These are phyloP conservation scores for Gamarada debralockiae DNA, from an alignment of 495 filamentous ascomycete genomes.

Conservation along the genomic window DNA sequence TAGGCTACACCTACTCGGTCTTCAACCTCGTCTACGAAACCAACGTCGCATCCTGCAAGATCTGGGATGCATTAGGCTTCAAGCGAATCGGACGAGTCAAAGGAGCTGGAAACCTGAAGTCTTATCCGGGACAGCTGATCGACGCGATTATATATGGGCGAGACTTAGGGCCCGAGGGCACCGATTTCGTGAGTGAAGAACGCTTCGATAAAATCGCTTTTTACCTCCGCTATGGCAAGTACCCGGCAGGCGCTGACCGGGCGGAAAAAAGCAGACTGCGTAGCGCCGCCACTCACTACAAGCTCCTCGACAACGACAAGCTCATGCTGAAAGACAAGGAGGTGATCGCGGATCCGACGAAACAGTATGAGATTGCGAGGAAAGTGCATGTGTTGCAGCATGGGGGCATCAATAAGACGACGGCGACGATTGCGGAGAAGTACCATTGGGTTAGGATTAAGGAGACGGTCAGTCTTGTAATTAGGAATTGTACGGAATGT, in stretches of 20 bases:
- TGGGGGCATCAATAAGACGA: slow-evolving; percentile 97
- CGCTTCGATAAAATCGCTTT: slow-evolving; percentile 98
- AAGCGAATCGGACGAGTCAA: slow-evolving; percentile 93
- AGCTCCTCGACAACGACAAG: slow-evolving; percentile 71
- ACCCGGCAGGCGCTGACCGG: slow-evolving; percentile 88
- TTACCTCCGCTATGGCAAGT: slow-evolving; percentile 93
- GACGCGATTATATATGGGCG: slow-evolving; percentile 97
- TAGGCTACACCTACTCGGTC: slow-evolving; percentile 94
- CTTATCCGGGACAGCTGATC: slow-evolving; percentile 72
- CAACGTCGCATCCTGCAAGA: slow-evolving; percentile 88
- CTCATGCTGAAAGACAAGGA: slow-evolving; percentile 98
- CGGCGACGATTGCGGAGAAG: slow-evolving; percentile 85
- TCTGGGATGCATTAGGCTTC: slow-evolving; percentile 98
- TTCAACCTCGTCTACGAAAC: slow-evolving; percentile 99
- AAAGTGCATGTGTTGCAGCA: slow-evolving; percentile 71
- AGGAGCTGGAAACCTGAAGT: slow-evolving; percentile 79
- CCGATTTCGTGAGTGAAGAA: slow-evolving; percentile 91
- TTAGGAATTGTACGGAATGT: slow-evolving; percentile 87
- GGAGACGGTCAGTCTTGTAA: slow-evolving; percentile 91
- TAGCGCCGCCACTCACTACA: slow-evolving; percentile 94
- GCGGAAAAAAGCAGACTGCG: slow-evolving; percentile 93
- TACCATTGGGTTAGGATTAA: slow-evolving; percentile 99
- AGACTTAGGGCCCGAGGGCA: slow-evolving; percentile 71
- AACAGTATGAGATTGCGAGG: slow-evolving; percentile 87
- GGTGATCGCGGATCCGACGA: slow-evolving; percentile 85